phyloP scores from a whole-genome alignment of 2,329 filamentous ascomycete species.

The Diplodia scrobiculata region DNA sequence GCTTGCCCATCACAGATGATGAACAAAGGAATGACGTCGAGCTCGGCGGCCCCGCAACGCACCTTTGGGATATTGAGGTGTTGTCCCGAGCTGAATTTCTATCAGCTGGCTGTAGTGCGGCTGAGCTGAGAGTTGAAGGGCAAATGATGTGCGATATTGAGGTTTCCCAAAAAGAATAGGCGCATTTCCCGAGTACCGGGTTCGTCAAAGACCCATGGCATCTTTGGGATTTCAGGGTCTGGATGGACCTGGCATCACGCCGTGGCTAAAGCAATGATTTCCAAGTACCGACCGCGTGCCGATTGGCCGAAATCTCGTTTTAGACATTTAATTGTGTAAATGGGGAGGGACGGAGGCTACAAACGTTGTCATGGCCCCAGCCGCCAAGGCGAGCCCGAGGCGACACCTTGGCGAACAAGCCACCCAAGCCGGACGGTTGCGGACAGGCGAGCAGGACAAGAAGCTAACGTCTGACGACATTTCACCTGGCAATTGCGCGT shows the following conservation, averaged over 20 bases:
- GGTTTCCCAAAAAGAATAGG: not conserved
- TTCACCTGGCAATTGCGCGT: conserved; percentile 10
- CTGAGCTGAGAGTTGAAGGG: not conserved
- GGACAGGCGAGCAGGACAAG: conserved; percentile 8
- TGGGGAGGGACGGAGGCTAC: not conserved
- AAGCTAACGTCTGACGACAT: conserved; percentile 19
- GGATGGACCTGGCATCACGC: not conserved
- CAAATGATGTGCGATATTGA: too few relatives aligned
- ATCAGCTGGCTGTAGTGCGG: too few relatives aligned
- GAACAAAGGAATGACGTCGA: not conserved
- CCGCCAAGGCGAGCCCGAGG: conserved; percentile 4
- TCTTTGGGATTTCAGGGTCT: not conserved
- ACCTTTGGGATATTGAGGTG: not conserved
- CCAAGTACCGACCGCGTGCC: not conserved
- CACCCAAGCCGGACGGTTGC: conserved; percentile 13
- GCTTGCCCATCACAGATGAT: not conserved
- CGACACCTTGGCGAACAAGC: conserved; percentile 17
- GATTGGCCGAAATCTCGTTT: not conserved
- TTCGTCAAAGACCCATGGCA: not conserved
- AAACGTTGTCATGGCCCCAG: not conserved
- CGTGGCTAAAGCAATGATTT: not conserved
- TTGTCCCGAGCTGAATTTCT: not conserved
- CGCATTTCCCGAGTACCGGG: not conserved
- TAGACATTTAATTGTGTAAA: not conserved
- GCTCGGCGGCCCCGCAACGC: too few relatives aligned